Percentiles rank a stretch among this genome's conserved stretches.
These are phyloP conservation scores for Hamamelis virginiana DNA, from an alignment of 164 flowering plant genomes.

Conservation along the genomic window DNA sequence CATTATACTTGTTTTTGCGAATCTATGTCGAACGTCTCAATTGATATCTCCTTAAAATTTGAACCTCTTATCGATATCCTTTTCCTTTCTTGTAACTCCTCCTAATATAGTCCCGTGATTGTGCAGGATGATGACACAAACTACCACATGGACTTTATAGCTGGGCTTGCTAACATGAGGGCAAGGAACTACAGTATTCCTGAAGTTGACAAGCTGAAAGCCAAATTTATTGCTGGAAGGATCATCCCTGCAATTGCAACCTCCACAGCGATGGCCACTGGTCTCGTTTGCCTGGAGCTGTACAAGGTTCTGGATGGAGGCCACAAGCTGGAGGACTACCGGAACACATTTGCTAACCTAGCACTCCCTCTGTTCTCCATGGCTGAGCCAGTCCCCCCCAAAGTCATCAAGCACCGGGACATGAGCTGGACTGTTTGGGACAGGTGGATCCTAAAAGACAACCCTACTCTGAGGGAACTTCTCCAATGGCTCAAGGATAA, in stretches of 20 bases:
- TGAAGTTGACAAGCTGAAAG: constrained; percentile 87
- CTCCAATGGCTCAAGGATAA: constrained; percentile 69
- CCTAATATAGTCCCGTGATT: neutral
- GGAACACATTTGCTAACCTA: constrained; percentile 83
- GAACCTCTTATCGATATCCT: no score
- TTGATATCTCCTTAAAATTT: no score
- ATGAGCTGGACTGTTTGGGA: constrained; percentile 95
- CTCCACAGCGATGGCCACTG: constrained; percentile 88
- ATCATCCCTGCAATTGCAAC: constrained; percentile 93
- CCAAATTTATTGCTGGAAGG: constrained; percentile 89
- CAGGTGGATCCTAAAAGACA: constrained; percentile 64
- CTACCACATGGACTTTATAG: constrained; percentile 80
- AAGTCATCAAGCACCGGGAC: constrained; percentile 71
- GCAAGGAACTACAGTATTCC: constrained; percentile 89
- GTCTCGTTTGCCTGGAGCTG: constrained; percentile 84
- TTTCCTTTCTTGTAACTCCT: neutral
- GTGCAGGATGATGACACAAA: constrained; percentile 89
- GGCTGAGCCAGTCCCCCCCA: constrained; percentile 90
- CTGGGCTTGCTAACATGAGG: constrained; percentile 90
- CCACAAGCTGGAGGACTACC: constrained; percentile 77
- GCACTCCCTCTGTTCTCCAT: constrained; percentile 83
- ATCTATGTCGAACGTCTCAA: no score
- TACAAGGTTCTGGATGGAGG: constrained; percentile 77
- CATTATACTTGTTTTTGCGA: no score
- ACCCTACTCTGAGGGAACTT: constrained; percentile 69